Evolutionary conservation across 805 yeast genomes (phyloP).

Genomic region (Candida ovalis): DNA sequence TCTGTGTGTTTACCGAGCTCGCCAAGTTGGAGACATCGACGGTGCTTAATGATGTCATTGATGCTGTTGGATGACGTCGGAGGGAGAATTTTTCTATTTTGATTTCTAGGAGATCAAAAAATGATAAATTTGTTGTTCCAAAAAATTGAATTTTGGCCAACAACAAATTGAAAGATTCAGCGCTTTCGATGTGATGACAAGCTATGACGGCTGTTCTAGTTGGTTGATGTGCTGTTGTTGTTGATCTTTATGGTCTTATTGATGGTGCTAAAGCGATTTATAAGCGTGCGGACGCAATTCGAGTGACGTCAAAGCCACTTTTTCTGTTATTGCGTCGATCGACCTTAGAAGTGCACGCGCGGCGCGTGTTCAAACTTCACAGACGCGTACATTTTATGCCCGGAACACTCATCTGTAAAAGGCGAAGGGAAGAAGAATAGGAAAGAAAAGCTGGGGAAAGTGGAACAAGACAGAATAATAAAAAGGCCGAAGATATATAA

Average conservation of each 20-base stretch:
- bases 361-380: not conserved
- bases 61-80: slow-evolving; percentile 10
- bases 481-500: too few species aligned
- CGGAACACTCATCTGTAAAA: too few species aligned
- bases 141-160: too few species aligned
- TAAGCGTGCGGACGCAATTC: too few species aligned
- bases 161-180: too few species aligned
- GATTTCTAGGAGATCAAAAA: not conserved
- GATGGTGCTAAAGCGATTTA: too few species aligned
- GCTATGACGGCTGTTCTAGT: too few species aligned
- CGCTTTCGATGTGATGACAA: too few species aligned
- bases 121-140: too few species aligned
- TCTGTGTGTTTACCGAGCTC: not conserved
- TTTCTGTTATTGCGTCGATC: not conserved
- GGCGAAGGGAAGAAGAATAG: not conserved
- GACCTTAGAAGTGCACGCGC: not conserved
- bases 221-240: not conserved
- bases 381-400: not conserved
- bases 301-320: not conserved
- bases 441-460: not conserved
- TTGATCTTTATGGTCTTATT: not conserved
- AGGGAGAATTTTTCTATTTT: not conserved
- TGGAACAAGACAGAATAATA: too few species aligned
- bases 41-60: slow-evolving; percentile 18
- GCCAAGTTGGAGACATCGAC: slow-evolving; percentile 3